phyloP scores from a whole-genome alignment of 768 basidiomycete species.

The Asterophora lycoperdoides region DNA sequence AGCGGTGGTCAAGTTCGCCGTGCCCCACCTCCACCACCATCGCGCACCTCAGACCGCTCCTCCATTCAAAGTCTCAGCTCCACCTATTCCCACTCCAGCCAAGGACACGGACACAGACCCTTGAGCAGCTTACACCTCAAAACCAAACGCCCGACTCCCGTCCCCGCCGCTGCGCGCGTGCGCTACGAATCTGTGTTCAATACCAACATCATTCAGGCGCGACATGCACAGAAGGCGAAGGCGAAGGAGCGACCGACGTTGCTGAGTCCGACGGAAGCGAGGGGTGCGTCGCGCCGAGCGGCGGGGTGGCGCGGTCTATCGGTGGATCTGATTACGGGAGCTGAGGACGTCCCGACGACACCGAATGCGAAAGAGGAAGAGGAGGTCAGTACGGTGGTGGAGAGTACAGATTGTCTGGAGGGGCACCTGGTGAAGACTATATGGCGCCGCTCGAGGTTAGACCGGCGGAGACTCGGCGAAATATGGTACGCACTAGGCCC shows the following conservation, averaged over 20 bases:
- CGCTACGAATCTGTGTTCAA: conserved; percentile 69
- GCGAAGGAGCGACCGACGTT: conserved; percentile 29
- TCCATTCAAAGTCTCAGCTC: conserved; percentile 51
- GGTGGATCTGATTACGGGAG: conserved; percentile 57
- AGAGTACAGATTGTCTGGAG: conserved; percentile 45
- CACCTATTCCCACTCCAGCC: conserved; percentile 23
- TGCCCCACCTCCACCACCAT: conserved; percentile 37
- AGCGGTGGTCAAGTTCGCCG: conserved; percentile 31
- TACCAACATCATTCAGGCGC: conserved; percentile 50
- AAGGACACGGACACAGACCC: conserved; percentile 11
- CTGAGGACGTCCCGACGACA: conserved; percentile 16
- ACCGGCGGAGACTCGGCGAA: conserved; percentile 44
- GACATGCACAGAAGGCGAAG: conserved; percentile 34
- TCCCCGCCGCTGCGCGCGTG: conserved; percentile 57
- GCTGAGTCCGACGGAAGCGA: conserved; percentile 33
- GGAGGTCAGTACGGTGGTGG: conserved; percentile 32
- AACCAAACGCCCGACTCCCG: conserved; percentile 55
- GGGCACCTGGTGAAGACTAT: conserved; percentile 54
- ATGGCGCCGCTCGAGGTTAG: conserved; percentile 60
- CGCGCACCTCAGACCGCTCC: conserved; percentile 57
- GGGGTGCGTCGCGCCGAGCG: conserved; percentile 45
- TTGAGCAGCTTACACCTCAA: conserved; percentile 19
- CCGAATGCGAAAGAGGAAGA: conserved; percentile 14
- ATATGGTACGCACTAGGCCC: conserved; percentile 55
- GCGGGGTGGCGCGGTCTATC: conserved; percentile 74